Conservation (phyloP, 306 rosid genomes). For the Begonia loranthoides region DNA sequence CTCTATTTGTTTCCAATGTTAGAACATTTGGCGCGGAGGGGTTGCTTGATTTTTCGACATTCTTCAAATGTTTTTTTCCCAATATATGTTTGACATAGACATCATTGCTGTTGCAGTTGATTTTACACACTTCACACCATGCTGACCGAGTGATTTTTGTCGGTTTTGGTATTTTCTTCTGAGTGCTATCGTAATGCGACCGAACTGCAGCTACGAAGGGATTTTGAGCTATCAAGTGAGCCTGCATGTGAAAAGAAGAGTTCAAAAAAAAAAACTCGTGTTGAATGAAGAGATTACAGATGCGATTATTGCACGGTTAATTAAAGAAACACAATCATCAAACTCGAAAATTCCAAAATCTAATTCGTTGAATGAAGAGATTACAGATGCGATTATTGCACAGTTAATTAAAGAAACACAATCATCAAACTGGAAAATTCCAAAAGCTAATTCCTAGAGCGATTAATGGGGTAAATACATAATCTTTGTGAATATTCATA, state of each 20-base stretch:
- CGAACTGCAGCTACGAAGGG: slow-evolving; percentile 28
- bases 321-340: too few species aligned
- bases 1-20: slow-evolving; percentile 1
- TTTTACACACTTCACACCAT: slow-evolving; percentile 57
- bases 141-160: slow-evolving; percentile 31
- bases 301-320: too few species aligned
- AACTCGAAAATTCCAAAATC: too few species aligned
- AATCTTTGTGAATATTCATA: too few species aligned
- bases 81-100: slow-evolving; percentile 28
- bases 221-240: slow-evolving; percentile 23
- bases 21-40: slow-evolving; percentile 4
- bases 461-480: too few species aligned
- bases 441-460: too few species aligned
- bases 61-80: slow-evolving; percentile 62
- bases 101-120: slow-evolving; percentile 43
- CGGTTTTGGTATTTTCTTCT: slow-evolving; percentile 27
- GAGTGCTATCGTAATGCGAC: slow-evolving; percentile 18
- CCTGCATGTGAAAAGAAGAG: slow-evolving; percentile 18
- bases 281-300: too few species aligned
- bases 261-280: neutral
- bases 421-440: too few species aligned
- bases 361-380: too few species aligned
- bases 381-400: too few species aligned
- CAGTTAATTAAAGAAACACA: too few species aligned
- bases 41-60: slow-evolving; percentile 19